Base-by-base conservation (phyloP, 192 early-diverging fungal genomes). In the Backusella tuberculispora region DNA sequence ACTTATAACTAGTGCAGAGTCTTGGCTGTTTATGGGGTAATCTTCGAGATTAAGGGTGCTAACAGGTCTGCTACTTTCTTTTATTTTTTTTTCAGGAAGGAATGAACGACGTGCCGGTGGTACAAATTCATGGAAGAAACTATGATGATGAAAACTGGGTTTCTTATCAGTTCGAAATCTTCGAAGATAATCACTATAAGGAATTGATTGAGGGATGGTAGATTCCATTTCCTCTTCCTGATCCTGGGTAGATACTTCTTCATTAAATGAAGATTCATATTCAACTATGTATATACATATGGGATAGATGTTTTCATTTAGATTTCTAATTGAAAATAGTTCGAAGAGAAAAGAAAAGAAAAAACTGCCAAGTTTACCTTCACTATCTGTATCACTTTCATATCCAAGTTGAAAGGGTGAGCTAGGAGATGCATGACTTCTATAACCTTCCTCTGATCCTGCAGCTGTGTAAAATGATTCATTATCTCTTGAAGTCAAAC, bases 41-140 rank as follows among this genome's bases (percentile, higher is more conserved):
- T 26, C 53, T 26, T 26, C 21, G 21, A 60, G 26, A 7, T 60
- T 24, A 60, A 13, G 13, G 4, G 21, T 24, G 26, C 53, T 60
- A 12, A 60, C 21, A 26, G 53, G 53, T 26, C 53, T 60, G 26
- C 53, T 60, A n/a, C 21, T 26, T 60, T 60, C 53, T 26, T 60
- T 60, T 24, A 26, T 43, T 74, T 85, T 85, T 60, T 72, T 79
- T 14, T 77, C 71, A 14, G 85, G 82, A 66, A 77, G 50, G 34
- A 89, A 85, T 3, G 53, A 60, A 14, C 78, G 74, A 34, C 79
- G 81, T 1, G 85, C 80, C 3, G 88, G 88, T 9, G 83, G 82
- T 26, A 87, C 64, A 71, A 80, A 89, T 0, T 85, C 80, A 37
- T 85, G 13, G 76, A 72, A 81, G 38, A 83, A 66, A 63, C 60